Conservation (phyloP, 192 early-diverging fungal species). For the Coemansia sp. region DNA sequence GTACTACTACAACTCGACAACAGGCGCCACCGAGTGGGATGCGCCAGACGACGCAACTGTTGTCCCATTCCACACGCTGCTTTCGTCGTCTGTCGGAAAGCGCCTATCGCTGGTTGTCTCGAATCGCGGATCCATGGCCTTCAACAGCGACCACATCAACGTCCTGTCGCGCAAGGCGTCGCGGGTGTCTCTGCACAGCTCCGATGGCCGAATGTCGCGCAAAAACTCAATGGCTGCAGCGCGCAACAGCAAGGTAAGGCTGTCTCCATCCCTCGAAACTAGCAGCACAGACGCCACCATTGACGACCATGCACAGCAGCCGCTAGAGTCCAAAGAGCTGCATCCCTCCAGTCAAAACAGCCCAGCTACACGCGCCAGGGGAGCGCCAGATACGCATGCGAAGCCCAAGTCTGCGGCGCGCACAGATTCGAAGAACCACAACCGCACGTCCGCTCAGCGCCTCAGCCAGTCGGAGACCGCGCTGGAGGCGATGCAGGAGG, state of each 20-base stretch:
- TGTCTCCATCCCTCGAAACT: neutral
- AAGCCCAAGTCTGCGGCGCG: slow-evolving; percentile 17
- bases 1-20: slow-evolving; percentile 91
- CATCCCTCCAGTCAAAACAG: too few relatives aligned
- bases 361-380: too few relatives aligned
- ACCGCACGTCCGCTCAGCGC: slow-evolving; percentile 28
- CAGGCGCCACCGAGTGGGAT: slow-evolving; percentile 86
- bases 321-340: too few relatives aligned
- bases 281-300: slow-evolving; percentile 1
- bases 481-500: slow-evolving; percentile 44
- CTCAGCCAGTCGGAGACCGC: slow-evolving; percentile 53
- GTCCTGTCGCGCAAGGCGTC: slow-evolving; percentile 40
- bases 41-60: slow-evolving; percentile 69
- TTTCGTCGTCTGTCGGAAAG: slow-evolving; percentile 76
- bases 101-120: slow-evolving; percentile 65
- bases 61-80: slow-evolving; percentile 69
- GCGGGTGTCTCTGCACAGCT: slow-evolving; percentile 33
- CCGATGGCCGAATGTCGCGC: slow-evolving; percentile 34
- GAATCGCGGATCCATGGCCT: slow-evolving; percentile 47
- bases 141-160: slow-evolving; percentile 41
- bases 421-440: neutral
- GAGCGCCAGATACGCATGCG: slow-evolving; percentile 7
- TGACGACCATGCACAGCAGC: neutral
- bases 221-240: slow-evolving; percentile 35
- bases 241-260: neutral